Base-by-base conservation (phyloP, 306 rosid species). In the Vigna reflexopilosa region DNA sequence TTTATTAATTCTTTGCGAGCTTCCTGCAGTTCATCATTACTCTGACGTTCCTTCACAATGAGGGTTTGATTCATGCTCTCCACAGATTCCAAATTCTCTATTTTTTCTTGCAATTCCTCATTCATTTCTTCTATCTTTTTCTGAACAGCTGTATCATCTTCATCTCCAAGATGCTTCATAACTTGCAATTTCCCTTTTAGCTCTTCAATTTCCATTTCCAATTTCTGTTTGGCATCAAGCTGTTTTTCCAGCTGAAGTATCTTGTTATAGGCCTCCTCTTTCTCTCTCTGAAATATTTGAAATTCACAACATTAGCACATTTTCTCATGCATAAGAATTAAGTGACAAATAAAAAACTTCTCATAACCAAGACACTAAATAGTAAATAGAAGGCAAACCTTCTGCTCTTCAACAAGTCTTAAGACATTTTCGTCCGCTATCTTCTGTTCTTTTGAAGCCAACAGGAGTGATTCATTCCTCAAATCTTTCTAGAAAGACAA, bases 161-260 rank as follows among this genome's bases (percentile, higher is more conserved):
- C 88, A 73, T 95, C 91, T 76, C 88, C 99, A 57, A 92, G 97
- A 91, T 95, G 98, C 87, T 87, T 89, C 98, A 93, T 89, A 75
- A 95, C 99, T 82, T 92, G 91, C 71, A 95, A 56, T 78, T 95
- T 95, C 56, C 99, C 99, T 85, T 85, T 95, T 40, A 95, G 54
- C 78, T 95, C 97, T 83, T 89, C 93, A 68, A 95, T 95, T 82
- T 95, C 99, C 98, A 95, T 91, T 81, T 92, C 93, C 79, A 95
- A 83, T 66, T 92, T 91, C 88, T 92, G 99, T 80, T 95, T 92
- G 34, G 91, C 96, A 81, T 92, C 97, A 78, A 95, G 84, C 83
- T 93, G 90, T 85, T 89, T 93, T 83, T 92, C 91, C 88, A 95
- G 80, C 84, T 79, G 84, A 84, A 95, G 88, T 52, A 95, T 91